These are phyloP conservation scores for Colletotrichum limetticola DNA, from an alignment of 2,329 filamentous ascomycete genomes.

Conservation along the genomic window DNA sequence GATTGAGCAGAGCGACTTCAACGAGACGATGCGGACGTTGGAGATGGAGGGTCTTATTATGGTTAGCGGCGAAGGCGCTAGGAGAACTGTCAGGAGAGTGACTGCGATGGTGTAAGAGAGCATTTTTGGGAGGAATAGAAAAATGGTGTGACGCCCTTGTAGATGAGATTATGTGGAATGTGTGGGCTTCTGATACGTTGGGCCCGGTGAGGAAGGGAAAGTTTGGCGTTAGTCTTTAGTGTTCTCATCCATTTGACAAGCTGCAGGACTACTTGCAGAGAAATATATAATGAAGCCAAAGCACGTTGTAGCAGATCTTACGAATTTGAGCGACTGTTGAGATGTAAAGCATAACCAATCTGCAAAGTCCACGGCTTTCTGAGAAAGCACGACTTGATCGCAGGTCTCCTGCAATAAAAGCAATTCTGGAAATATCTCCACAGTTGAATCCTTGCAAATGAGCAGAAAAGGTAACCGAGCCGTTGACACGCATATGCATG, in stretches of 20 bases:
- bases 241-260: not conserved
- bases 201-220: conserved; percentile 54
- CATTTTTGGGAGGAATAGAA: not conserved
- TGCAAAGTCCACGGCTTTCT: not conserved
- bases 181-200: conserved; percentile 44
- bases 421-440: not conserved
- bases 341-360: not conserved
- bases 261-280: not conserved
- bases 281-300: not conserved
- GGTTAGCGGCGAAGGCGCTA: conserved; percentile 84
- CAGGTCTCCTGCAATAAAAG: no score
- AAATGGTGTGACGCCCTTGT: not conserved
- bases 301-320: not conserved
- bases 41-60: conserved; percentile 88
- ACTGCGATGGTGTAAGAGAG: conserved; percentile 56
- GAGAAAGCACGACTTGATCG: no score
- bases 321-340: not conserved
- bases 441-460: not conserved
- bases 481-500: not conserved
- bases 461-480: not conserved
- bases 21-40: conserved; percentile 80
- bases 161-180: conserved; percentile 30
- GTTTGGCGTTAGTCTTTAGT: conserved; percentile 14
- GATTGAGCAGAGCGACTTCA: conserved; percentile 84
- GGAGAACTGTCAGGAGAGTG: conserved; percentile 83